Base-by-base conservation (phyloP, 352 stramenopile species). In the Phytophthora syringae region DNA sequence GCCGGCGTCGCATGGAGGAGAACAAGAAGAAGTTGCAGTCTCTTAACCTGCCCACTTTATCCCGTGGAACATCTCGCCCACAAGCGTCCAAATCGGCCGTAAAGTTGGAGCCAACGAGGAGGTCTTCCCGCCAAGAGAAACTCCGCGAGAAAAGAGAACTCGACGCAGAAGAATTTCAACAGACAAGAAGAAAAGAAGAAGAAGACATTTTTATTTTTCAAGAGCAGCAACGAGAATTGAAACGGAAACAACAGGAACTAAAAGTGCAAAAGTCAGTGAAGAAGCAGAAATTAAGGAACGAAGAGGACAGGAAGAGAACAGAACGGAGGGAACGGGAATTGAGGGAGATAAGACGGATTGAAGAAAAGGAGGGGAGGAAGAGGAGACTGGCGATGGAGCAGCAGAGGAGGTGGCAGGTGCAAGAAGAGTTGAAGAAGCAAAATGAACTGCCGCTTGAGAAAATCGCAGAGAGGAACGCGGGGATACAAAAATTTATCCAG, bases 91-190 rank as follows among this genome's bases (percentile, higher is more conserved):
- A 74, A 62, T 0, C 45, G 11, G 24, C 15, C 6, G 48, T 55
- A 10, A 56, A 40, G 64, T 12, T 65, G 45, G 40, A 65, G 42
- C 32, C 37, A 67, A 89, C 70, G 40, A 73, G 52, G 74, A 81
- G 52, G 56, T 70, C 42, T 76, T 88, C 56, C 40, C 58, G 58
- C 7, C 45, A 72, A 40, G 13, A 49, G 5, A 50, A 56, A 28
- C 13, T 9, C 7, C 64, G 59, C 5, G 22, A 72, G 16, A 45
- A 18, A 45, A 45, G 39, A 45, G 18, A 45, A 27, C 9, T 1
- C 24, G n/a, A 45, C 5, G 9, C 5, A 32, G 27, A 32, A 32
- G 27, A 32, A 32, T 32, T 32, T 32, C 27, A 32, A 32, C 27
- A 25, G 39, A 45, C 2, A 45, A 45, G 24, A 45, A 45, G 18